Evolutionary conservation across 768 basidiomycete species (phyloP), one percentile per base, ranked within the genome.

Genomic region (Hypholoma fasciculare): DNA sequence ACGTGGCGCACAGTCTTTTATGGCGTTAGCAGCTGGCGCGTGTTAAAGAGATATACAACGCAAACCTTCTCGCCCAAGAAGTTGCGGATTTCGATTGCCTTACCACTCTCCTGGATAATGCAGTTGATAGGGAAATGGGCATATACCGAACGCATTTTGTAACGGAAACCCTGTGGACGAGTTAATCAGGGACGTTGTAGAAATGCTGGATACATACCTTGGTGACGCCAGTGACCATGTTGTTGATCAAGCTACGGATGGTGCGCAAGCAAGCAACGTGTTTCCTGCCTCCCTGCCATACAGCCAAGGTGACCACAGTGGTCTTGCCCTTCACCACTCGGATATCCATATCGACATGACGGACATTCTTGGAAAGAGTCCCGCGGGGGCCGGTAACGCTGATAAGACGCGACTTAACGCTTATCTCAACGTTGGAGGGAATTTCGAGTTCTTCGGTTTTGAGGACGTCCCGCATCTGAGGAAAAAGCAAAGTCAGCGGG

Each of bases 41-140:
- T 9, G 34, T 27, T 8, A 13, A 49, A 16, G 16, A 4, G 43
- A 12, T 43, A n/a, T 16, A 11, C 14, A 23, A n/a, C 3, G 67
- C 78, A 4, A 56, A 92, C 93, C 84, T 95, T 95, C 80, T 94
- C 93, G 62, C 94, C 94, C 71, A 96, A 79, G 79, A 96, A 96
- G 78, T 96, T 96, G 63, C 95, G 90, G 74, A 97, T 96, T 74
- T 96, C 95, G 48, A 96, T 75, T 49, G 84, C 74, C 39, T 69
- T 72, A 53, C 91, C 93, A 59, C 74, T 73, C 7, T 91, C 86
- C 72, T 91, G 88, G 68, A 96, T 92, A 73, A 97, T 96, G 73
- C 90, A 89, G 82, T 99, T 99, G 84, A 99, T 97, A 60, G 97
- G 97, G 83, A 99, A 99, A 82, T 99, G 97, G 67, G 97, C 97